Evolutionary conservation across 495 filamentous ascomycete genomes (phyloP).

Genomic region (Aspergillus saccharolyticus): DNA sequence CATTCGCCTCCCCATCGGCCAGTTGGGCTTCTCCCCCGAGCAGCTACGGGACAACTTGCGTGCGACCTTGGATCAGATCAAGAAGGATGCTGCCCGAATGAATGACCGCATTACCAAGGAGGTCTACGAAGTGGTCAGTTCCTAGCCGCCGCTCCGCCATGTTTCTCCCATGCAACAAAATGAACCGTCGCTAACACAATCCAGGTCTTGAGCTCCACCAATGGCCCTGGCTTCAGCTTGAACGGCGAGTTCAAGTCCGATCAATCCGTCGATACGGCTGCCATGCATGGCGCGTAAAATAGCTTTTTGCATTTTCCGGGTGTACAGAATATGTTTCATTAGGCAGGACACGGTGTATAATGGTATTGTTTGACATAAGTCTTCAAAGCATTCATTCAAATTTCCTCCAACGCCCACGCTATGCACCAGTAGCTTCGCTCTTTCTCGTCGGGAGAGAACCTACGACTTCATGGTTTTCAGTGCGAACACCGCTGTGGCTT

Average conservation of each 20-base stretch:
- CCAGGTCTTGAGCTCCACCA: conserved; percentile 81
- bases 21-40: conserved; percentile 83
- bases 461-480: conserved; percentile 61
- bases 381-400: conserved; percentile 24
- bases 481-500: conserved; percentile 56
- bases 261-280: conserved; percentile 47
- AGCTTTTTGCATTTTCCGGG: conserved; percentile 29
- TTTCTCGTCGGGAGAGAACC: conserved; percentile 2
- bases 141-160: neutral
- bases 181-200: neutral
- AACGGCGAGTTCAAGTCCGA: conserved; percentile 67
- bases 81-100: conserved; percentile 65
- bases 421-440: conserved; percentile 26
- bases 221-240: conserved; percentile 79
- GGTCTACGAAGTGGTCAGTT: conserved; percentile 77
- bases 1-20: conserved; percentile 81
- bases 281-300: conserved; percentile 41
- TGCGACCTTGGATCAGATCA: conserved; percentile 67
- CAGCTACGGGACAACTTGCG: conserved; percentile 82
- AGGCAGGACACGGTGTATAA: conserved; percentile 44
- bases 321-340: conserved; percentile 46
- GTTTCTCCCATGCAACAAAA: neutral
- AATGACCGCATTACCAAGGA: conserved; percentile 73
- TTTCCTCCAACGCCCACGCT: conserved; percentile 38
- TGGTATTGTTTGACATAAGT: conserved; percentile 47